These are phyloP conservation scores for Prunus salicina DNA, from an alignment of 306 rosid species.

Conservation along the genomic window DNA sequence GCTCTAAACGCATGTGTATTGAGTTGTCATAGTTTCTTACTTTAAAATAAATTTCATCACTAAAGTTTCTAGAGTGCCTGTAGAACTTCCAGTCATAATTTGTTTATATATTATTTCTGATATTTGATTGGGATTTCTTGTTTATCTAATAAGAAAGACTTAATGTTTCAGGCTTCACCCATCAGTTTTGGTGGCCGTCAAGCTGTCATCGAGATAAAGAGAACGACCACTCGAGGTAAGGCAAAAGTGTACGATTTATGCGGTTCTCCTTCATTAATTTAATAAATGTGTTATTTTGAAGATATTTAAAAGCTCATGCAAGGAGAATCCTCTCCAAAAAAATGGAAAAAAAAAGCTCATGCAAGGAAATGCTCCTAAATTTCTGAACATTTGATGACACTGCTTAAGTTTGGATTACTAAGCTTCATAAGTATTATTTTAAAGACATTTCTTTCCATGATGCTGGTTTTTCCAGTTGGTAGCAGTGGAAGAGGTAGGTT, in stretches of 20 bases:
- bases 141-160: constrained; percentile 3
- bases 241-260: constrained; percentile 2
- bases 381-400: neutral
- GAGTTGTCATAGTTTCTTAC: neutral
- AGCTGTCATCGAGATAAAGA: constrained; percentile 62
- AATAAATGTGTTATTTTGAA: neutral
- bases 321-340: neutral
- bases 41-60: neutral
- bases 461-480: constrained; percentile 43
- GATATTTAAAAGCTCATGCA: neutral
- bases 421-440: constrained; percentile 16
- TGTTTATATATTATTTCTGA: neutral
- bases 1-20: neutral
- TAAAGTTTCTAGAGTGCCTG: neutral
- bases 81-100: constrained; percentile 5
- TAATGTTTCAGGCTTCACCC: constrained; percentile 62
- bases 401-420: neutral
- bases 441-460: constrained; percentile 1
- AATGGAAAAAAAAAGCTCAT: neutral
- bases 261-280: neutral
- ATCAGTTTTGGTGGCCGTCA: constrained; percentile 44
- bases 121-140: neutral
- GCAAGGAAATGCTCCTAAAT: neutral
- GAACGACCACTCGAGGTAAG: constrained; percentile 65
- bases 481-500: constrained; percentile 47